A percentile compares a stretch with the other conserved stretches of the same genome.
Conservation (phyloP, 257 asterid genomes). For the Solanum dulcamara region DNA sequence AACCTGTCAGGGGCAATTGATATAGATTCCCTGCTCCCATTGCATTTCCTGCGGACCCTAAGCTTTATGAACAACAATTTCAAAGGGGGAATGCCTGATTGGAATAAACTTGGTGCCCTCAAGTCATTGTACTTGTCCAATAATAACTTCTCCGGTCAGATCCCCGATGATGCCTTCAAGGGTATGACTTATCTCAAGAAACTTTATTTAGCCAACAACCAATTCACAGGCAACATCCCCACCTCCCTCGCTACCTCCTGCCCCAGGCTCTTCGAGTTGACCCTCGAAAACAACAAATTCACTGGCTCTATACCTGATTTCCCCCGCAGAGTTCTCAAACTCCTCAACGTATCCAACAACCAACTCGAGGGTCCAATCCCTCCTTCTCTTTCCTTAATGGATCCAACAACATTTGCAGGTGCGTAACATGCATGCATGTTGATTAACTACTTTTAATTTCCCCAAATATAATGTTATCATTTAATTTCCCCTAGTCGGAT, state of each 20-base stretch:
- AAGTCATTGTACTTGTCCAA: conserved; percentile 61
- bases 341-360: conserved; percentile 59
- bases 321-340: conserved; percentile 22
- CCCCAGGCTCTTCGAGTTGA: conserved; percentile 49
- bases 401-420: conserved; percentile 59
- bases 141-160: conserved; percentile 52
- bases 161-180: conserved; percentile 49
- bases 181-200: conserved; percentile 73
- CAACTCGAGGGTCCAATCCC: conserved; percentile 74
- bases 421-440: not conserved
- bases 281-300: conserved; percentile 63
- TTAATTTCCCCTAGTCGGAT: not conserved
- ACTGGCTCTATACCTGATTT: conserved; percentile 49
- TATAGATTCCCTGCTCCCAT: conserved; percentile 38
- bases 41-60: conserved; percentile 43
- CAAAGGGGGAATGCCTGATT: conserved; percentile 77
- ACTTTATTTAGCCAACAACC: conserved; percentile 48
- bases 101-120: conserved; percentile 68
- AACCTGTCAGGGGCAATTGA: conserved; percentile 61
- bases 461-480: not conserved
- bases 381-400: conserved; percentile 23
- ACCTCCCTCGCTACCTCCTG: conserved; percentile 35
- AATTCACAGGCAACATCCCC: conserved; percentile 55
- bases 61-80: conserved; percentile 65
- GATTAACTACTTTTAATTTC: not conserved